These are phyloP conservation scores for Rhizopogon rudus DNA, from an alignment of 768 basidiomycete species.

Conservation along the genomic window DNA sequence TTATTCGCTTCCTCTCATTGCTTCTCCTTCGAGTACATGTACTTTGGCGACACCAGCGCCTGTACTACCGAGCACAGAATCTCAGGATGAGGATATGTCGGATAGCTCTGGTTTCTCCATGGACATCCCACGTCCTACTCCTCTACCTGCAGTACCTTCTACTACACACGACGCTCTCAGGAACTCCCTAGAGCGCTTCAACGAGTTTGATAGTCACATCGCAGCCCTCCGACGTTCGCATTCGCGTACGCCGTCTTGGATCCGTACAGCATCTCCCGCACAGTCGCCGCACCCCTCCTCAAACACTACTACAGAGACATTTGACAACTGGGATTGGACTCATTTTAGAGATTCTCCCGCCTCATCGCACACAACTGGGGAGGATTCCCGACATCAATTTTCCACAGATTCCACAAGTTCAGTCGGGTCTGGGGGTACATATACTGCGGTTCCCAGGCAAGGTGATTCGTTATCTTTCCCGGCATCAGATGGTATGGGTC, in stretches of 20 bases:
- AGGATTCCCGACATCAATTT: not conserved
- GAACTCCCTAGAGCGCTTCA: constrained; percentile 45
- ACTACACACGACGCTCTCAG: constrained; percentile 35
- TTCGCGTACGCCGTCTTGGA: constrained; percentile 19
- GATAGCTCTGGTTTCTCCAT: constrained; percentile 30
- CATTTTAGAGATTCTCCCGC: not conserved
- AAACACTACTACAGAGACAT: constrained; percentile 4
- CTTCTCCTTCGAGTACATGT: constrained; percentile 12
- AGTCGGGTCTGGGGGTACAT: not conserved
- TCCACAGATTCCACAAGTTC: not conserved
- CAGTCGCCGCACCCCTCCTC: constrained; percentile 20
- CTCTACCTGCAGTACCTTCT: constrained; percentile 11
- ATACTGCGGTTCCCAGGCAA: constrained; percentile 1
- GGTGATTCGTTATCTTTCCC: not conserved
- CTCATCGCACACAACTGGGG: not conserved
- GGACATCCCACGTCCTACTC: constrained; percentile 12
- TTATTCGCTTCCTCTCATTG: constrained; percentile 17
- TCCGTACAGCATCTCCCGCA: constrained; percentile 19
- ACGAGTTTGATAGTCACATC: constrained; percentile 50
- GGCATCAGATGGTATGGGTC: not conserved
- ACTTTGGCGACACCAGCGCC: constrained; percentile 26
- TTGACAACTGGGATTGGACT: constrained; percentile 1
- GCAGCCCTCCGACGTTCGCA: constrained; percentile 40
- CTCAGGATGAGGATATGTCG: constrained; percentile 50
- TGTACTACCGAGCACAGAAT: constrained; percentile 38